Base-by-base conservation (phyloP, 108 stramenopile species). In the Skeletonema marinoi region DNA sequence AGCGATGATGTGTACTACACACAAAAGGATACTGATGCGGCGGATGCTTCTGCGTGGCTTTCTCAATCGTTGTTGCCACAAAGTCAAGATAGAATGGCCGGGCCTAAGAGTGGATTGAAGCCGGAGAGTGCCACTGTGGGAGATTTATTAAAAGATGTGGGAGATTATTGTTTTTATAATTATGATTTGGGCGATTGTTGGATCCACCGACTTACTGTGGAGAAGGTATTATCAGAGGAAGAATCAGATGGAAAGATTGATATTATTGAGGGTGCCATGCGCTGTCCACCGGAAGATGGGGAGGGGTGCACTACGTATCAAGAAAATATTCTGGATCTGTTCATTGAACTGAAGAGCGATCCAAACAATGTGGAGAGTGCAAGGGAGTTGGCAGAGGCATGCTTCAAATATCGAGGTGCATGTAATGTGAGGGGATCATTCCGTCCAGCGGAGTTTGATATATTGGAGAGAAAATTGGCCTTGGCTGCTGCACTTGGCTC, bases 201-300 rank as follows among this genome's bases (percentile, higher is more conserved):
- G 62, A 41, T 66, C 38, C 77, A 78, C 63, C 38, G 71, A 12
- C 35, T 78, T 14, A 17, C 33, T 32, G 38, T 78, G 25, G 64
- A 78, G 16, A 9, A 36, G 5, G 58, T 78, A 6, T 5, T 70
- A 13, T 21, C 70, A 4, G 64, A 1, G 7, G 50, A 65, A 3
- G 42, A 35, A 35, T 63, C 77, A 3, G 46, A 71, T 48, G 77
- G 77, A 63, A 33, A 4, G 5, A 39, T 71, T 39, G 58, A 19
- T 19, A 0, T 78, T 5, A 62, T 72, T n/a, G 77, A 72, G 39
- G 77, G 77, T 9, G 63, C 50, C 0, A 78, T 78, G 77, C 77
- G 71, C 21, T 78, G 77, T 46, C 77, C 77, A 36, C 35, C 64
- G 2, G 77, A 78, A 64, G 77, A 78, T 65, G 77, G 77, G n/a